Evolutionary conservation across 108 stramenopile genomes (phyloP).

Genomic region (Stephanodiscus triporus): DNA sequence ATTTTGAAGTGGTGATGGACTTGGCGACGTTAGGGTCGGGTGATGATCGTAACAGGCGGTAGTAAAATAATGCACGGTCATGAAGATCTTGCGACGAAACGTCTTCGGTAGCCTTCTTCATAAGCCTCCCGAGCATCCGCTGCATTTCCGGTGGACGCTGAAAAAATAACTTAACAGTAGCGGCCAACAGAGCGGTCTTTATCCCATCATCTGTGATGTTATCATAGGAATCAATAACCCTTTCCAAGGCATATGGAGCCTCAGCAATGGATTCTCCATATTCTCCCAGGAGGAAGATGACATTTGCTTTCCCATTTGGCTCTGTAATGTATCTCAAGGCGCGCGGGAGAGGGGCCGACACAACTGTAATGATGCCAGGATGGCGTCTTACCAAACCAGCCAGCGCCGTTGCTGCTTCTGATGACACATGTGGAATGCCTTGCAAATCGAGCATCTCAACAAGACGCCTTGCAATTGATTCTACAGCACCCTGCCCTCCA

Average conservation of each 20-base stretch:
- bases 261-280: conserved; percentile 90
- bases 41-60: conserved; percentile 86
- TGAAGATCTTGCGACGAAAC: conserved; percentile 93
- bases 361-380: conserved; percentile 67
- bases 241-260: conserved; percentile 98
- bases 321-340: conserved; percentile 80
- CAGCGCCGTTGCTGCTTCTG: conserved; percentile 86
- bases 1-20: conserved; percentile 63
- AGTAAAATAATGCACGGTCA: conserved; percentile 98
- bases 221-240: conserved; percentile 84
- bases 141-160: conserved; percentile 97
- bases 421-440: conserved; percentile 81
- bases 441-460: conserved; percentile 91
- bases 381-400: conserved; percentile 84
- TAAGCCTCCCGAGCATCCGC: conserved; percentile 93
- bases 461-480: conserved; percentile 84
- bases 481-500: conserved; percentile 82
- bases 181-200: conserved; percentile 90
- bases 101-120: conserved; percentile 92
- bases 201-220: conserved; percentile 63
- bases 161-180: conserved; percentile 96
- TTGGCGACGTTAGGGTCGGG: conserved; percentile 80
- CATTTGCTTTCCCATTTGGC: conserved; percentile 88
- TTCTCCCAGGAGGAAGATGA: conserved; percentile 97
- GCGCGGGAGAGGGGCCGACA: conserved; percentile 86